phyloP scores from a whole-genome alignment of 2,329 filamentous ascomycete species.

The Colletotrichum simmondsii region DNA sequence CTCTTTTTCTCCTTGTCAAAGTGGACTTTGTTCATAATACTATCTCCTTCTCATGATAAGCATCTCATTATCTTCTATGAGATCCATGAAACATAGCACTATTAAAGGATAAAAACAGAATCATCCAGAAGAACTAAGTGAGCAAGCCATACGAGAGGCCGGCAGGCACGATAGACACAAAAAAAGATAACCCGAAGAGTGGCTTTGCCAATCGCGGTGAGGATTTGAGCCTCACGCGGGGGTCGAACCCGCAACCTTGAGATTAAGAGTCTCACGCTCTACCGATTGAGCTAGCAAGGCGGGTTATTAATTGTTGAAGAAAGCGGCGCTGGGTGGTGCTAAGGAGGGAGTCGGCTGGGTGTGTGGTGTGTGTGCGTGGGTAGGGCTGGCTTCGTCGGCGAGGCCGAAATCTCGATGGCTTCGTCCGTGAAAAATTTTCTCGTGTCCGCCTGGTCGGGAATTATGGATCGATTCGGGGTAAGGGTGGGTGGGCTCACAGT shows the following conservation, averaged over 20 bases:
- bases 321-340: fast-evolving
- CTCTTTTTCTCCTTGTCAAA: too few relatives aligned
- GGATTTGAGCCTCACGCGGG: slow-evolving; percentile 36
- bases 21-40: background rate
- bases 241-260: slow-evolving; percentile 39
- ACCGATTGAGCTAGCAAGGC: slow-evolving; percentile 34
- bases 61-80: background rate
- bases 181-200: background rate
- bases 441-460: background rate
- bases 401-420: slow-evolving; percentile 9
- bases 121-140: too few relatives aligned
- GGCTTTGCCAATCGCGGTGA: slow-evolving; percentile 19
- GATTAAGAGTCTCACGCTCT: slow-evolving; percentile 67
- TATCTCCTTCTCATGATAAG: too few relatives aligned
- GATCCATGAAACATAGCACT: background rate
- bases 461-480: background rate
- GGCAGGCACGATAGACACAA: too few relatives aligned
- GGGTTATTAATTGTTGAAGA: background rate
- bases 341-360: background rate
- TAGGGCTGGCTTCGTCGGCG: background rate
- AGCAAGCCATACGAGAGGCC: background rate
- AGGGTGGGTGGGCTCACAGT: background rate
- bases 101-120: background rate
- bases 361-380: background rate
- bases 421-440: background rate